Evolutionary conservation across 2,329 filamentous ascomycete genomes (phyloP).

Genomic region (Claviceps sorghi): DNA sequence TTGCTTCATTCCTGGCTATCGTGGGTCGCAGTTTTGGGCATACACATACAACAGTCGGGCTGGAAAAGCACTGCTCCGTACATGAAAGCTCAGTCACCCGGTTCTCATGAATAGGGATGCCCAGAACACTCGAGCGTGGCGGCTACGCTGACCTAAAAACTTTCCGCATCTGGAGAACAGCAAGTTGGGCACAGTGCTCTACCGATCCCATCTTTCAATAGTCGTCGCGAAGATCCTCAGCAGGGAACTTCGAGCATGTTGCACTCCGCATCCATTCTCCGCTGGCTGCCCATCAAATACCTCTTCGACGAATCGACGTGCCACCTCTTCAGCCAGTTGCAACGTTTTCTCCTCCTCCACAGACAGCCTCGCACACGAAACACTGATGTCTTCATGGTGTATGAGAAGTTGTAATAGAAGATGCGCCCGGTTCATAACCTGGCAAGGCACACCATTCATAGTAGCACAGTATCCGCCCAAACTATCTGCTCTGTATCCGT

Average conservation of each 20-base stretch:
- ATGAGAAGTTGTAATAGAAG: slow-evolving; percentile 53
- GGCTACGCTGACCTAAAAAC: background rate
- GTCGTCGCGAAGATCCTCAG: background rate
- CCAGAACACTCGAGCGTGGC: background rate
- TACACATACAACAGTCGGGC: no score
- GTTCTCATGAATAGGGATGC: background rate
- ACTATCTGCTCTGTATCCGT: slow-evolving; percentile 61
- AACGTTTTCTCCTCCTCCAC: slow-evolving; percentile 49
- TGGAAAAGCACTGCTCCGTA: background rate
- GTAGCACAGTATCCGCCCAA: slow-evolving; percentile 78
- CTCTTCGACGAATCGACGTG: slow-evolving; percentile 39
- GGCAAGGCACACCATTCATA: slow-evolving; percentile 64
- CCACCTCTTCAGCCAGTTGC: slow-evolving; percentile 47
- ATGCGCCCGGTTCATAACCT: slow-evolving; percentile 62
- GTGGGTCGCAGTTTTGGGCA: no score
- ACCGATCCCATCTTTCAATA: background rate
- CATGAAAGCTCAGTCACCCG: background rate
- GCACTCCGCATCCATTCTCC: slow-evolving; percentile 2
- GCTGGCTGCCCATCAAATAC: slow-evolving; percentile 7
- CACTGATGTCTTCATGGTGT: slow-evolving; percentile 61
- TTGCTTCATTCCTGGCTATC: no score
- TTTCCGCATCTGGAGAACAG: background rate
- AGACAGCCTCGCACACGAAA: slow-evolving; percentile 54
- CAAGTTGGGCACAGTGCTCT: background rate
- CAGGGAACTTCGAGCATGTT: slow-evolving; percentile 8